phyloP scores from a whole-genome alignment of 306 rosid genomes.

The Potentilla sterilis region DNA sequence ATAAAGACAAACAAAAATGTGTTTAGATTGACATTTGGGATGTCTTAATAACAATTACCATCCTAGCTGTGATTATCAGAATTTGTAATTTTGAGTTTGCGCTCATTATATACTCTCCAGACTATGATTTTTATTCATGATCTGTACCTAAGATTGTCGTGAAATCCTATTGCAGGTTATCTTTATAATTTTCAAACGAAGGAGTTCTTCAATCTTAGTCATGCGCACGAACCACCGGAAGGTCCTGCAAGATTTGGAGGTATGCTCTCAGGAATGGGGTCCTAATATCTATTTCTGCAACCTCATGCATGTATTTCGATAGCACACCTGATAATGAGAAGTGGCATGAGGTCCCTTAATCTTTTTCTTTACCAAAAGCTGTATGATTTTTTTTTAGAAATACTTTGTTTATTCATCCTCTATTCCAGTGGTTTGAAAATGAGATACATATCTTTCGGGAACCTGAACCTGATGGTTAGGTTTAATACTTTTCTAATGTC shows the following conservation, averaged over 20 bases:
- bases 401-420: background rate
- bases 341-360: background rate
- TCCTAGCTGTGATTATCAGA: background rate
- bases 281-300: slow-evolving; percentile 12
- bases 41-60: background rate
- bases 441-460: background rate
- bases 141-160: slow-evolving; percentile 34
- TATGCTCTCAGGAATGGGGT: slow-evolving; percentile 37
- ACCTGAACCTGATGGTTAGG: background rate
- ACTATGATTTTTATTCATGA: background rate
- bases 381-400: background rate
- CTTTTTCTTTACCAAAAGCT: background rate
- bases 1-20: background rate
- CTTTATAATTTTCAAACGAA: slow-evolving; percentile 82
- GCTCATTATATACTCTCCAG: background rate
- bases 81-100: slow-evolving; percentile 8
- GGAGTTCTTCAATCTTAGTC: slow-evolving; percentile 92
- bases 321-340: background rate
- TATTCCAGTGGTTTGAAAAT: background rate
- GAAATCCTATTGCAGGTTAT: slow-evolving; percentile 63
- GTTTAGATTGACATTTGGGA: background rate
- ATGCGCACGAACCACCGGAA: slow-evolving; percentile 67
- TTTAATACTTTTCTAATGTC: background rate
- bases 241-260: slow-evolving; percentile 98
- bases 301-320: background rate